Evolutionary conservation across 208 protist genomes (phyloP), one percentile per base, ranked within the genome.

Genomic region (Angomonas ambiguus): DNA sequence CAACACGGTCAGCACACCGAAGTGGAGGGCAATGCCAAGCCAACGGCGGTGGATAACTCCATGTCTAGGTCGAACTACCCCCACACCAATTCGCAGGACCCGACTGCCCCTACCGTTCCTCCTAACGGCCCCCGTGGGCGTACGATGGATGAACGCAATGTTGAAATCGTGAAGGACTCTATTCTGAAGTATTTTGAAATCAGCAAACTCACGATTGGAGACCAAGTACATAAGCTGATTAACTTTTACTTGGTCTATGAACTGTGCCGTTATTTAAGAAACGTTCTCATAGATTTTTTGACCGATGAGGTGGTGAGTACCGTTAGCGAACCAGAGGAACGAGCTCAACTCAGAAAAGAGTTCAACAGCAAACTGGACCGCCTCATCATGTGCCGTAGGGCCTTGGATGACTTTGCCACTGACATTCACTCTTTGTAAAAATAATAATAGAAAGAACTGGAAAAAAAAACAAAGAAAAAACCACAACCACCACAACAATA

Each of bases 181-280:
- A 61, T 61, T 61, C 55, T 61, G 30, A 61, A 61, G 55, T 61
- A 61, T 32, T 61, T 61, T 61, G 55, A 61, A 18, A 61, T 61
- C 55, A 61, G 55, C 55, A 61, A 61, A 32, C 55, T 61, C 30
- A 61, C 55, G 55, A 28, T 61, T n/a, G 55, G 55, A 6, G 55
- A 61, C 55, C 55, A 61, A 32, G 55, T 61, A 11, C 55, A 61
- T 32, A 61, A 61, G 28, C 28, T 61, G n/a, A 61, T 61, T 20
- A 61, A 61, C 55, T 61, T 61, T 32, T 61, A 61, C 24, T 32
- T 61, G 4, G 55, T 61, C 28, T 61, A 25, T 4, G 27, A 61
- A 18, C 27, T 61, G 6, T 61, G 55, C 55, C 20, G 55, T 1
- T 42, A 61, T 32, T 32, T 61, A 6, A 25, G 55, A 25, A 61